Conservation (phyloP, 305 asterid species). For the Plantago coronopus region DNA sequence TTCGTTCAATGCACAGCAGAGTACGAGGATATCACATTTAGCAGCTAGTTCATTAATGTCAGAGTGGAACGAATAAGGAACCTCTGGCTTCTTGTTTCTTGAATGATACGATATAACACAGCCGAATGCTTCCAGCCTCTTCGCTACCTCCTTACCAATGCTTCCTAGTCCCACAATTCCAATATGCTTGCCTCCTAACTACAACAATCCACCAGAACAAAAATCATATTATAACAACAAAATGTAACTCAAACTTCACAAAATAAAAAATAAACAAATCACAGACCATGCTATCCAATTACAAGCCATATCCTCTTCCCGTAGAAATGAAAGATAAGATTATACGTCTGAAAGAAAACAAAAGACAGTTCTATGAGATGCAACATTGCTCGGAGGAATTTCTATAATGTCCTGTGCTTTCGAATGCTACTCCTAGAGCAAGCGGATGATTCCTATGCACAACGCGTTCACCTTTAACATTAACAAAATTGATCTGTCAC, state of each 20-base stretch:
- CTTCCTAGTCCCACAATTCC: conserved; percentile 84
- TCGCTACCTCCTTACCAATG: conserved; percentile 64
- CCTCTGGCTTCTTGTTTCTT: conserved; percentile 37
- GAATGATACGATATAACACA: conserved; percentile 58
- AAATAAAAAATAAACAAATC: too few relatives aligned
- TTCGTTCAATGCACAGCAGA: conserved; percentile 57
- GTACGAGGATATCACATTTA: conserved; percentile 39
- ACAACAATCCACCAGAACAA: not conserved
- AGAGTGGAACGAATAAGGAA: conserved; percentile 35
- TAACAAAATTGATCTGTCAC: not conserved
- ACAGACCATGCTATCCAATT: not conserved
- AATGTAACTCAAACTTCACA: not conserved
- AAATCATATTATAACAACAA: too few relatives aligned
- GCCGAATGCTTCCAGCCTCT: conserved; percentile 62
- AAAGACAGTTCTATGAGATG: too few relatives aligned
- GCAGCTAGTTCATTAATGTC: conserved; percentile 41
- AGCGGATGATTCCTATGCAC: too few relatives aligned
- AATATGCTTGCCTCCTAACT: conserved; percentile 59
- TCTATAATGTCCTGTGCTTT: too few relatives aligned
- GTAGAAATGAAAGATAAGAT: too few relatives aligned
- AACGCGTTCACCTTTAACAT: too few relatives aligned
- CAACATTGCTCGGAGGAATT: too few relatives aligned
- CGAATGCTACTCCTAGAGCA: too few relatives aligned
- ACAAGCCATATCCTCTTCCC: not conserved
- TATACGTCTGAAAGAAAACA: too few relatives aligned